Base-by-base conservation (phyloP, 1,284 basidiomycete genomes). In the Farysia itapuensis region DNA sequence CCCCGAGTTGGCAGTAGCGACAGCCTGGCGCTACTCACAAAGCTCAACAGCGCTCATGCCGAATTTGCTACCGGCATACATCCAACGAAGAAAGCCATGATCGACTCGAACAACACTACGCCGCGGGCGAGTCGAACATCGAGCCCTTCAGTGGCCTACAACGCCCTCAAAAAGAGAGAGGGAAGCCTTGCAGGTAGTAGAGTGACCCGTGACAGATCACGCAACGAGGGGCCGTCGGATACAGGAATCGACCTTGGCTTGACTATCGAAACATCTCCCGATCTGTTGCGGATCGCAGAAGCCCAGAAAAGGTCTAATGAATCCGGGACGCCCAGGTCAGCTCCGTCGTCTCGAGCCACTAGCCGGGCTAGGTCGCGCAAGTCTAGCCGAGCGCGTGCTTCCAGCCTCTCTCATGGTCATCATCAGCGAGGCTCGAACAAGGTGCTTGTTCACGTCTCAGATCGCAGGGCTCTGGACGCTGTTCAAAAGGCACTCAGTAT, bases 401-500 rank as follows among this genome's bases (percentile, higher is more conserved):
- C 38, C 4, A 61, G 58, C 39, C 35, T 29, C 7, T 54, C 64
- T 11, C 44, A 29, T 16, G 18, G 25, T 18, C 35, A 47, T 25
- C 39, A 43, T 4, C 24, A 19, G 15, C 19, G 35, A 7, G 42
- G 35, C 14, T 46, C 51, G n/a, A 51, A 64, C 45, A 66, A 64
- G 43, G 47, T 72, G 12, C 61, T 67, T 43, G 32, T 72, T 4
- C 54, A 72, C 28, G 53, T 72, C 22, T 49, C 66, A 5, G 70
- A 72, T 31, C 29, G 34, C 23, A 56, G 70, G n/a, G 70, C 66
- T n/a, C 33, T 71, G 5, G 57, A 56, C 7, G 52, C 54, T 1
- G 50, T 72, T 4, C 57, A 61, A 25, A 57, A 59, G 15, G 70
- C 70, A n/a, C 60, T 72, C 30, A 58, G 59, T 39, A 60, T 71